Conservation (phyloP, 2,329 filamentous ascomycete genomes). For the Neurospora sp. region DNA sequence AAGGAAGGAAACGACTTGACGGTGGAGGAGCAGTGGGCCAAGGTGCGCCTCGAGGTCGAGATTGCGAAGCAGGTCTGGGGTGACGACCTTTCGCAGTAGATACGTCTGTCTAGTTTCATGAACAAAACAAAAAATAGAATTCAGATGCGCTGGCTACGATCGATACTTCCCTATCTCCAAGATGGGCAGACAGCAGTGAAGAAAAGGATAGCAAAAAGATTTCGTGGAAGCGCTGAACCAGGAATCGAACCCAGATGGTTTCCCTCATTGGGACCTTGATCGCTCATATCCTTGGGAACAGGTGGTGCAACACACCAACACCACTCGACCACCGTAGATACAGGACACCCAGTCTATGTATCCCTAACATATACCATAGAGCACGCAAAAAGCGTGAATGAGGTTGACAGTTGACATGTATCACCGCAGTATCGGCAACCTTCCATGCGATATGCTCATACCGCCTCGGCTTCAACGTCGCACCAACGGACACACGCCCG, state of each 20-base stretch:
- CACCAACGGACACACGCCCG: not conserved
- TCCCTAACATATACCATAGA: not conserved
- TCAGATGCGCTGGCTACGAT: not conserved
- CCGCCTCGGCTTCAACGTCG: not conserved
- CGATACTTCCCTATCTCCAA: not conserved
- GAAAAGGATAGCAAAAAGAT: not conserved
- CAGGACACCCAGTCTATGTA: not conserved
- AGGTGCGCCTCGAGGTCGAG: constrained; percentile 42
- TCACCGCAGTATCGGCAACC: too few relatives aligned
- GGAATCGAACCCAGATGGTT: not conserved
- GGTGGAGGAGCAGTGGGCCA: constrained; percentile 48
- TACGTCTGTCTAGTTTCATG: not conserved
- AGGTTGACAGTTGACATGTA: too few relatives aligned
- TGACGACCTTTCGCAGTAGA: constrained; percentile 28
- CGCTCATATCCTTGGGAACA: not conserved
- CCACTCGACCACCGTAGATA: too few relatives aligned
- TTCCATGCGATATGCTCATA: not conserved
- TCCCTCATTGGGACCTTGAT: not conserved
- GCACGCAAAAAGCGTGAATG: not conserved
- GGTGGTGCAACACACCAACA: too few relatives aligned
- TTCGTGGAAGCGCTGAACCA: not conserved
- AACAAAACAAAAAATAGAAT: not conserved
- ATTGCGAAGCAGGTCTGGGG: constrained; percentile 50
- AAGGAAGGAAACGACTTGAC: constrained; percentile 45
- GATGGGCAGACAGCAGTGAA: not conserved